Base-by-base conservation (phyloP, 2,329 filamentous ascomycete genomes). In the Shiraia bambusicola region DNA sequence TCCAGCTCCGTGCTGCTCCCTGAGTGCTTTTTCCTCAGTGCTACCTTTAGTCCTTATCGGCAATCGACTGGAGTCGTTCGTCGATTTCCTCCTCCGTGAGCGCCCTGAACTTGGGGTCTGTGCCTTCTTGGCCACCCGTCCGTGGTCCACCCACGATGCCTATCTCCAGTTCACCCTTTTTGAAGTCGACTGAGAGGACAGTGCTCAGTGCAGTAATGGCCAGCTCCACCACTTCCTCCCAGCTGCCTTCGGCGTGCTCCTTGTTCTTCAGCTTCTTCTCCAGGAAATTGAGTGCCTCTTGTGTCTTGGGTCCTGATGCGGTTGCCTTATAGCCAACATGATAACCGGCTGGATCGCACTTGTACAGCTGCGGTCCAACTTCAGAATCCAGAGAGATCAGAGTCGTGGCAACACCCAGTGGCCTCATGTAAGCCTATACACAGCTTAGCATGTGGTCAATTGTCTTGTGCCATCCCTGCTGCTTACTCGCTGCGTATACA, bases 191-290 rank as follows among this genome's bases (percentile, higher is more conserved):
- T 73, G 92, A 96, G 53, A 98, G 80, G 47, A 98, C 91, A 26
- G 88, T 95, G 81, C 91, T 95, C 70, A 98, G 76, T 6, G 93
- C 92, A 31, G 89, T 88, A 70, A 98, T 98, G 45, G 88, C 93
- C 61, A 97, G 79, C 78, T 98, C 93, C 35, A 98, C 92, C 34
- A 98, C 93, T 47, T 98, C 93, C 72, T 95, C 88, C 93, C 93
- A 98, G 66, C 77, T 84, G 48, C 93, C 93, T 43, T 93, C 87
- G 26, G 92, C 93, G 61, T 81, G 79, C 65, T 97, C 91, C 83
- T 96, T 96, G 84, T 95, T 96, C 78, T 96, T 95, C 72, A 98
- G 83, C 81, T 97, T 97, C 85, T 97, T 97, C 82, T 98, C 93
- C 45, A 98, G 79, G 71, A 95, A 90, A 74, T 98, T 98, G 69